Evolutionary conservation across 2,329 filamentous ascomycete genomes (phyloP).

Genomic region (Lachnum nothofagi): DNA sequence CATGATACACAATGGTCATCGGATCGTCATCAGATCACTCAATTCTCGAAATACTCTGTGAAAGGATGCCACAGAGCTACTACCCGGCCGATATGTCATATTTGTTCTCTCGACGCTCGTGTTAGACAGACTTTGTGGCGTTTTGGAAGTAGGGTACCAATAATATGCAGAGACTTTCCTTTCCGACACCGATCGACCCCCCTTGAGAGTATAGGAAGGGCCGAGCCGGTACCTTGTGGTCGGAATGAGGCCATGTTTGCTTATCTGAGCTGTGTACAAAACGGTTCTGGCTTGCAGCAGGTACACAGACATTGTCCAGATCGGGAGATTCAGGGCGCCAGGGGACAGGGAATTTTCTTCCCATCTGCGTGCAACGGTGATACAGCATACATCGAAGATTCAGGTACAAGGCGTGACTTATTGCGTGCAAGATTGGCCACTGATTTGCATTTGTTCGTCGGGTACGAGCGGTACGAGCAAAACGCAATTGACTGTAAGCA

Average conservation of each 20-base stretch:
- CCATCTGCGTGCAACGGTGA: no score
- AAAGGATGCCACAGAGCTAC: not conserved
- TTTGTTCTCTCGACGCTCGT: not conserved
- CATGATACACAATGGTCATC: conserved; percentile 1
- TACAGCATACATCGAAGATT: not conserved
- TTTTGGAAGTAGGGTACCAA: not conserved
- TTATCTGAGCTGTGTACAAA: no score
- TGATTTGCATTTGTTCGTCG: not conserved
- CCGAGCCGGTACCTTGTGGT: conserved; percentile 4
- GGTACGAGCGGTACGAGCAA: not conserved
- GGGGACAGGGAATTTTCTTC: no score
- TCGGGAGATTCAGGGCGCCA: no score
- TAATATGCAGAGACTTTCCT: not conserved
- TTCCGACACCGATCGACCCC: not conserved
- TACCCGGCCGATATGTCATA: conserved; percentile 4
- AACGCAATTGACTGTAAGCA: not conserved
- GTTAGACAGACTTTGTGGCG: not conserved
- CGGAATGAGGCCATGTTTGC: not conserved
- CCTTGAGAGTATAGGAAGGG: not conserved
- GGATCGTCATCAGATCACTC: conserved; percentile 4
- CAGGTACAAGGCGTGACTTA: not conserved
- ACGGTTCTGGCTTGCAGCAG: no score
- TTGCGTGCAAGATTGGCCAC: not conserved
- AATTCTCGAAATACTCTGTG: not conserved
- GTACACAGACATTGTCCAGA: no score